Evolutionary conservation across 352 stramenopile species (phyloP), one percentile per base, ranked within the genome.

Genomic region (Phytophthora vignae): DNA sequence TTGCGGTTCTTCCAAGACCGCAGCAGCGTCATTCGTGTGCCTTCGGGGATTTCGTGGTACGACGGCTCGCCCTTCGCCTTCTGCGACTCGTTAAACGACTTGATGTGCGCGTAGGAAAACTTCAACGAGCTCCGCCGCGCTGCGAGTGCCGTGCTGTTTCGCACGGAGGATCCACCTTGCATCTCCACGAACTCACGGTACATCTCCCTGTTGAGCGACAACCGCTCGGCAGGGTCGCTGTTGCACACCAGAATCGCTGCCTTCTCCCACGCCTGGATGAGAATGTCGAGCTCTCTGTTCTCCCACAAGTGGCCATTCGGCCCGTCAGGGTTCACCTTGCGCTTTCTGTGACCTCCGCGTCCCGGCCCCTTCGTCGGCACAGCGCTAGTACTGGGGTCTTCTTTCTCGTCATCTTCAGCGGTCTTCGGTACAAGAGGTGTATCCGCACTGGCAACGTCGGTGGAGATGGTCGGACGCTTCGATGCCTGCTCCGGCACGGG

Each of bases 1-100:
- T 84, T 84, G 56, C 70, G 70, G 19, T 82, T 79, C 54, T 81
- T 78, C 77, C 77, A 84, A 6, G 73, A 79, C 1, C 71, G 66
- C n/a, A 84, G 57, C 53, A 81, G 29, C 52, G 33, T 67, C 55
- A 76, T 69, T 12, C 77, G 58, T 4, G 33, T 72, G 14, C 66
- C 57, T 56, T 79, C 52, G 7, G 73, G 61, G 11, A 81, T 73
- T 25, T 74, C 59, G 19, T 74, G 68, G 55, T 75, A 84, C 27
- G 36, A 60, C 44, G 60, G 67, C n/a, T 73, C 56, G 1, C 70
- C 71, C 42, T 79, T 81, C 5, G 52, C 54, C 49, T 76, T 67
- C 44, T 84, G 77, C 5, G 71, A 64, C 38, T 77, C 64, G 40
- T 84, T 79, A 52, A 79, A 84, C 0, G 74, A 67, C 15, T 59